Evolutionary conservation across 2,329 filamentous ascomycete species (phyloP).

Genomic region (Fusarium clavum): DNA sequence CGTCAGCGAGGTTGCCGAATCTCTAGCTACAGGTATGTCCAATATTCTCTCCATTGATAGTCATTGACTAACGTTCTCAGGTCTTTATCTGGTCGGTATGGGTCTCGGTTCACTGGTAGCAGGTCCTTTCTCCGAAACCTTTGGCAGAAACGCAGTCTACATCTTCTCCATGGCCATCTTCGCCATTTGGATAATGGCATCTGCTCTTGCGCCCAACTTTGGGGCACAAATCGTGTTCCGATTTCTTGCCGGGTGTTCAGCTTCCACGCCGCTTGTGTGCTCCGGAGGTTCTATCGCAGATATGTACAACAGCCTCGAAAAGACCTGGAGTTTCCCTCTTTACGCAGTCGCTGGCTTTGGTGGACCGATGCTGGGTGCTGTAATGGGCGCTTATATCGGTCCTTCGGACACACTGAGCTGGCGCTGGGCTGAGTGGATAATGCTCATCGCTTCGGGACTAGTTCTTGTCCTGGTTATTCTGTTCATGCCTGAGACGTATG

Average conservation of each 20-base stretch:
- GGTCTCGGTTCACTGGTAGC: conserved; percentile 52
- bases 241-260: conserved; percentile 60
- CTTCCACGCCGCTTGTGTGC: conserved; percentile 57
- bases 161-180: conserved; percentile 54
- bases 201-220: conserved; percentile 57
- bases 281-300: conserved; percentile 59
- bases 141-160: conserved; percentile 56
- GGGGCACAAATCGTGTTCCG: conserved; percentile 59
- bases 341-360: conserved; percentile 59
- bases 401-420: conserved; percentile 65
- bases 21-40: conserved; percentile 57
- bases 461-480: conserved; percentile 67
- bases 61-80: background rate
- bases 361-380: conserved; percentile 56
- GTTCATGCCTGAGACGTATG: conserved; percentile 76
- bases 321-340: conserved; percentile 55
- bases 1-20: conserved; percentile 63
- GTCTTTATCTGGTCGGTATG: conserved; percentile 52
- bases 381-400: conserved; percentile 72
- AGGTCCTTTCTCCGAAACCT: conserved; percentile 55
- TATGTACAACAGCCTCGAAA: conserved; percentile 51
- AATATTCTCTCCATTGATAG: rapidly evolving
- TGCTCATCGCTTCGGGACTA: conserved; percentile 71
- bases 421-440: conserved; percentile 74
- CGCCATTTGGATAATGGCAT: conserved; percentile 59